phyloP scores from a whole-genome alignment of 495 filamentous ascomycete genomes.

The Letharia lupina region DNA sequence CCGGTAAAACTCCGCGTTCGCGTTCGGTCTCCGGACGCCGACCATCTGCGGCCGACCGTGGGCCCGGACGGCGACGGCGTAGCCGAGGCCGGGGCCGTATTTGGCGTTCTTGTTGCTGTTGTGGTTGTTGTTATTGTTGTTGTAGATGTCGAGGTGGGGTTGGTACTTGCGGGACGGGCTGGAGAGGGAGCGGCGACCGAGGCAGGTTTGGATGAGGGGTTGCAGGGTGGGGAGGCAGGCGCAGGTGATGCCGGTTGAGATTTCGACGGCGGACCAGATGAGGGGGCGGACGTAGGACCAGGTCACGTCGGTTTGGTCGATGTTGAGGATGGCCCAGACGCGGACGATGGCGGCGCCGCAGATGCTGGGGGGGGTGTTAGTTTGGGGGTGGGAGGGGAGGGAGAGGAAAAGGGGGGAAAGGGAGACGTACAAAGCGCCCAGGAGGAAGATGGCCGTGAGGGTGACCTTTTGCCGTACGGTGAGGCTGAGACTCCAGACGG shows the following conservation, averaged over 20 bases:
- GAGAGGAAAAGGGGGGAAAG: no score
- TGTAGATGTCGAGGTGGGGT: not conserved
- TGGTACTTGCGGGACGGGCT: not conserved
- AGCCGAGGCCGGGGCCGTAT: not conserved
- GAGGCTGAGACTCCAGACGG: constrained; percentile 22
- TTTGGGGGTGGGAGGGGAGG: not conserved
- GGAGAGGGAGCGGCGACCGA: not conserved
- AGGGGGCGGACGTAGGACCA: not conserved
- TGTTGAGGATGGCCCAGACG: constrained; percentile 3
- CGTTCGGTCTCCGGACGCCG: not conserved
- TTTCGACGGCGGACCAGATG: not conserved
- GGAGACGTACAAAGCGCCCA: constrained; percentile 1
- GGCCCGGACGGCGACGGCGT: not conserved
- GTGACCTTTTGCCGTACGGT: not conserved
- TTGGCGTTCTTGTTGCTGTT: not conserved
- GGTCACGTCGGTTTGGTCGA: constrained; percentile 4
- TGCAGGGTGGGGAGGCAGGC: not conserved
- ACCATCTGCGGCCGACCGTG: not conserved
- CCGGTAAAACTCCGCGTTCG: not conserved
- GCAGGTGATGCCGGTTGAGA: not conserved
- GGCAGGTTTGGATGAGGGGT: not conserved
- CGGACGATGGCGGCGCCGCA: constrained; percentile 1
- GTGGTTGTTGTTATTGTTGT: not conserved
- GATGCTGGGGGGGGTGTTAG: not conserved
- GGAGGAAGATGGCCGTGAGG: not conserved